Percentiles rank a stretch among this genome's conserved stretches.
These are phyloP conservation scores for Pistacia vera DNA, from an alignment of 345 rosid genomes.

Conservation along the genomic window DNA sequence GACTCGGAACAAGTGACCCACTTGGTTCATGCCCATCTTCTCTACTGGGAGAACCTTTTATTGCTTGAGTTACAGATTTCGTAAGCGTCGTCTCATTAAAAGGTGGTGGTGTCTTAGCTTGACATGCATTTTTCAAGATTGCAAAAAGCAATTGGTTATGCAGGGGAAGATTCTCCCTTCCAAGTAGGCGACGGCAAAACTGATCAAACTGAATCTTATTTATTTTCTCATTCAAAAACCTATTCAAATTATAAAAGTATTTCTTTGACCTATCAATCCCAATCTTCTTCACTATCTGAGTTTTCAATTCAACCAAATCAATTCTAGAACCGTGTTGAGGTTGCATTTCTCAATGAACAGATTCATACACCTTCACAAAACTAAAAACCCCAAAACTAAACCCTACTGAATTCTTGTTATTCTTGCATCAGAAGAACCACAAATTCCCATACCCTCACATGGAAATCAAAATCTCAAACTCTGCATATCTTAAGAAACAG, in stretches of 20 bases:
- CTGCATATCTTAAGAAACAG: constrained; percentile 47
- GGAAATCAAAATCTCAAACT: constrained; percentile 49
- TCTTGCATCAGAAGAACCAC: constrained; percentile 31
- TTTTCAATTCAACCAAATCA: constrained; percentile 78
- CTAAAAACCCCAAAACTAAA: constrained; percentile 17
- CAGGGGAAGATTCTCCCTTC: constrained; percentile 85
- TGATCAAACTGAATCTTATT: constrained; percentile 84
- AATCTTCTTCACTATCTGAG: constrained; percentile 77
- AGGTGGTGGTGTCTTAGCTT: constrained; percentile 67
- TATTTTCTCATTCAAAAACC: constrained; percentile 83
- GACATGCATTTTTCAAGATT: constrained; percentile 80
- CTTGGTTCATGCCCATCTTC: constrained; percentile 66
- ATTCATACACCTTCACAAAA: constrained; percentile 52
- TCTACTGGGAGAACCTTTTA: constrained; percentile 41
- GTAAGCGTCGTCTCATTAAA: constrained; percentile 48
- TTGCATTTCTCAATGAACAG: constrained; percentile 68
- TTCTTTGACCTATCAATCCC: constrained; percentile 83
- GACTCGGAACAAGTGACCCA: constrained; percentile 53
- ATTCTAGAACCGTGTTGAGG: constrained; percentile 77
- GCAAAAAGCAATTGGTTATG: constrained; percentile 86
- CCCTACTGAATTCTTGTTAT: constrained; percentile 38
- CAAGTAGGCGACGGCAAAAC: constrained; percentile 72
- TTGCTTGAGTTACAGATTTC: constrained; percentile 46
- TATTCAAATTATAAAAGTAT: constrained; percentile 73
- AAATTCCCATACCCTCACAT: constrained; percentile 32